Base-by-base conservation (phyloP, 2,329 filamentous ascomycete genomes). In the Cytospora chrysosperma region DNA sequence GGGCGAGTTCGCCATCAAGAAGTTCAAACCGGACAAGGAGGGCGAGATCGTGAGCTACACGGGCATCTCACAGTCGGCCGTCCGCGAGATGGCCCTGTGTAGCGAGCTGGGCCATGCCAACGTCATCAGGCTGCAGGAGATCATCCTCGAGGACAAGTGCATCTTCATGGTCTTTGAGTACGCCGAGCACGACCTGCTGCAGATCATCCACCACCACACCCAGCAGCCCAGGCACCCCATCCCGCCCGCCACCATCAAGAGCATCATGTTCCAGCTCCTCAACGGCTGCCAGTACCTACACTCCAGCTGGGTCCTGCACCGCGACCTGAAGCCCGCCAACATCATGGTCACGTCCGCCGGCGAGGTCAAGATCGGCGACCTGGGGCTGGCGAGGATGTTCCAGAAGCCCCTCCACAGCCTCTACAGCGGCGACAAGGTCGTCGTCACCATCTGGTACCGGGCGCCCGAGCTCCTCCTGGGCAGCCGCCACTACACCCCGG, bases 101-200 rank as follows among this genome's bases (percentile, higher is more conserved):
- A 95, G 92, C 43, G 95, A 99, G 74, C 83, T 99, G 28, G 87
- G 85, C 64, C 93, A 99, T 75, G 81, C 86, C 62, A 98, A 98
- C 74, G 88, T 99, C 37, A 94, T 99, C 69, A 88, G 90, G 64
- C 86, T 97, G 1, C 88, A 94, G 66, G 95, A 99, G 77, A 98
- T 97, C 71, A 97, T 99, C 71, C 83, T 99, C 3, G 94, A 99
- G 78, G 93, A 97, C 76, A 98, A 98, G 79, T 97, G 93, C 79
- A 98, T 99, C 75, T 99, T 93, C 78, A 99, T 99, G 90, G 93
- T 99, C 2, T 98, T 99, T 70, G 95, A 98, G 76, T 99, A 97
- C 75, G 95, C 95, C 69, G 95, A 99, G 77, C 95, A 99, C 75
- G 95, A 99, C 76, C 80, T 99, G 43, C 82, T 99, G 5, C 95